Base-by-base conservation (phyloP, 2,329 filamentous ascomycete species). In the Amylocarpus encephaloides region DNA sequence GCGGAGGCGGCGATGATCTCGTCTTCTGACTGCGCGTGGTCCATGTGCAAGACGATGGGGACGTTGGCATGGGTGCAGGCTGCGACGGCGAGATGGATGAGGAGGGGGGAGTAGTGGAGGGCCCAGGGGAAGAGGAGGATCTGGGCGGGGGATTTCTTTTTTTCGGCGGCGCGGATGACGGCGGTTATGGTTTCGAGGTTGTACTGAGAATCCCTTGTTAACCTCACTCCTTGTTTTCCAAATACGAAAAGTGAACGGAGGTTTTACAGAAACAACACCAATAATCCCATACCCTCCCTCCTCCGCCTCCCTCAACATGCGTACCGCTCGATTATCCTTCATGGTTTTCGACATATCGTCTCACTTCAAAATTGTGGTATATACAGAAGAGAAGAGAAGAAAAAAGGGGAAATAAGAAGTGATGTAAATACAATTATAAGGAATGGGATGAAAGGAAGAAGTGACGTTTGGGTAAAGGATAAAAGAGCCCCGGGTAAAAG, bases 121-220 rank as follows among this genome's bases (percentile, higher is more conserved):
- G 77, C 81, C 83, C 83, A 87, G 11, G 83, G 84, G 65, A 88
- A 88, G 58, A 88, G 76, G 34, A 83, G 82, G 64, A 88, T 80
- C 68, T 86, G 81, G 16, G 81, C 72, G 0, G 84, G 83, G 0
- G 82, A 82, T 34, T 73, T 71, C 58, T 83, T 85, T 32, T 73
- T 73, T 68, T 88, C 83, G 34, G 85, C 85, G 18, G 85, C 85
- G 52, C 77, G 74, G 44, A 87, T 77, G 11, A 79, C 78, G 11
- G 82, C 84, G 3, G 87, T 71, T 57, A 89, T 82, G 43, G 79
- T 80, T 69, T 88, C 85, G 51, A 87, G 70, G 62, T 88, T 85
- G 73, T 87, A 86, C 59, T 62, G 12, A 11, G 43, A 6, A 38
- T 15, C 13, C 39, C 2, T 15, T 13, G 33, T 41, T 29, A 16